These are phyloP conservation scores for Populus hybrid DNA, from an alignment of 441 rosid species.

Conservation along the genomic window DNA sequence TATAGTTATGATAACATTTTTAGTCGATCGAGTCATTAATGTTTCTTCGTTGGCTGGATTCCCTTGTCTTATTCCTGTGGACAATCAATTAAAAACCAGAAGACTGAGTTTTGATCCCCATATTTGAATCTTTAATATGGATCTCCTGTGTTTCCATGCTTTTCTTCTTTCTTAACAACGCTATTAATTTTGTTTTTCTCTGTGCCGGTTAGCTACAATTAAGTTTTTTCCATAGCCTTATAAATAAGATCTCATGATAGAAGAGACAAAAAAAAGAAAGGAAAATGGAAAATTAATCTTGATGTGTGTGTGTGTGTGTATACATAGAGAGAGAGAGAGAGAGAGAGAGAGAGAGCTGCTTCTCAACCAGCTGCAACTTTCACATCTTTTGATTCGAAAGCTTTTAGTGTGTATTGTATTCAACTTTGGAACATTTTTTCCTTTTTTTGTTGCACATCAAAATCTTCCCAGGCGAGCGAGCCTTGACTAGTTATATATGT, in stretches of 20 bases:
- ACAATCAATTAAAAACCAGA: constrained; percentile 4
- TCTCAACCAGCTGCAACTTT: too few relatives aligned
- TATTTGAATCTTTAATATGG: not conserved
- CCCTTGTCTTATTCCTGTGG: constrained; percentile 12
- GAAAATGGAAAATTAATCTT: not conserved
- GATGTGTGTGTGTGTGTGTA: too few relatives aligned
- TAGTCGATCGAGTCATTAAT: constrained; percentile 9
- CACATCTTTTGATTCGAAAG: not conserved
- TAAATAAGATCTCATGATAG: too few relatives aligned
- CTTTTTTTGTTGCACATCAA: not conserved
- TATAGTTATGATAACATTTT: not conserved
- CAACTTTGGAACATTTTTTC: not conserved
- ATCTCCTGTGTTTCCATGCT: not conserved
- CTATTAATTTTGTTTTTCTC: not conserved
- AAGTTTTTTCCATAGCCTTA: not conserved
- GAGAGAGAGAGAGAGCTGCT: too few relatives aligned
- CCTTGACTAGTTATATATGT: not conserved
- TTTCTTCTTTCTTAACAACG: not conserved
- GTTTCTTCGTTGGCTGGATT: constrained; percentile 18
- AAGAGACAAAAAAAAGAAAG: too few relatives aligned
- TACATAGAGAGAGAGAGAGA: too few relatives aligned
- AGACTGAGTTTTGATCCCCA: not conserved
- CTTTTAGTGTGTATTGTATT: not conserved
- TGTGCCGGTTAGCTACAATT: not conserved
- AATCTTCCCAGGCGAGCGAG: not conserved